Conservation (phyloP, 2,329 filamentous ascomycete genomes). For the Colletotrichum australisinense region DNA sequence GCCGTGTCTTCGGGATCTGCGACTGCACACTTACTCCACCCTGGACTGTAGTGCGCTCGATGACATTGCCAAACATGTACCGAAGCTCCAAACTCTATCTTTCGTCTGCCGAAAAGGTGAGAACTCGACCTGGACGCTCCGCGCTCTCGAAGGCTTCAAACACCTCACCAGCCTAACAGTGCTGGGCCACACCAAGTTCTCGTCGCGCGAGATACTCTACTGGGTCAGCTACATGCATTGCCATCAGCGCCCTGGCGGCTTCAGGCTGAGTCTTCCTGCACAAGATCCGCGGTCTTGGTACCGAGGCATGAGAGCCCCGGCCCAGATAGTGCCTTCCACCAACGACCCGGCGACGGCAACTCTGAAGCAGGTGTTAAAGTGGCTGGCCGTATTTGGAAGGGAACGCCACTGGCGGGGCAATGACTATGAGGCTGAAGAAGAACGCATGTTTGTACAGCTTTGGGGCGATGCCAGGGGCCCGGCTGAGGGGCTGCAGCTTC, state of each 20-base stretch:
- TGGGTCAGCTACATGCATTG: background rate
- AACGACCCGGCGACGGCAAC: background rate
- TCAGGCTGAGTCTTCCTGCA: constrained; percentile 2
- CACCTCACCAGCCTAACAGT: constrained; percentile 9
- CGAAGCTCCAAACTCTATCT: constrained; percentile 1
- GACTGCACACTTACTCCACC: constrained; percentile 7
- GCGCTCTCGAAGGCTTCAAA: constrained; percentile 1
- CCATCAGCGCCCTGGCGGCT: constrained; percentile 5
- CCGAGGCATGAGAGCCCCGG: background rate
- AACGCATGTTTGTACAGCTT: constrained; percentile 7
- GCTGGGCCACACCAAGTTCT: constrained; percentile 2
- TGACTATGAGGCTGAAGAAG: constrained; percentile 1
- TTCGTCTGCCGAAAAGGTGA: background rate
- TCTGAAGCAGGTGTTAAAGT: constrained; percentile 3
- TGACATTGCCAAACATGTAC: background rate
- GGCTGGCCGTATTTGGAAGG: background rate
- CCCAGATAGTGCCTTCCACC: background rate
- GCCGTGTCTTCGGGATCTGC: constrained; percentile 18
- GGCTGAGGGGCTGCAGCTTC: background rate
- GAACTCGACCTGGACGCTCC: background rate
- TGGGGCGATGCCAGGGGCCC: constrained; percentile 7
- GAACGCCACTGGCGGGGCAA: background rate
- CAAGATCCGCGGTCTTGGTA: background rate
- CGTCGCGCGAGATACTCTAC: background rate
- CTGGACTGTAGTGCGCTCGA: background rate